Conservation (phyloP, 371 early-diverging fungal genomes). For the Parasitella parasitica region DNA sequence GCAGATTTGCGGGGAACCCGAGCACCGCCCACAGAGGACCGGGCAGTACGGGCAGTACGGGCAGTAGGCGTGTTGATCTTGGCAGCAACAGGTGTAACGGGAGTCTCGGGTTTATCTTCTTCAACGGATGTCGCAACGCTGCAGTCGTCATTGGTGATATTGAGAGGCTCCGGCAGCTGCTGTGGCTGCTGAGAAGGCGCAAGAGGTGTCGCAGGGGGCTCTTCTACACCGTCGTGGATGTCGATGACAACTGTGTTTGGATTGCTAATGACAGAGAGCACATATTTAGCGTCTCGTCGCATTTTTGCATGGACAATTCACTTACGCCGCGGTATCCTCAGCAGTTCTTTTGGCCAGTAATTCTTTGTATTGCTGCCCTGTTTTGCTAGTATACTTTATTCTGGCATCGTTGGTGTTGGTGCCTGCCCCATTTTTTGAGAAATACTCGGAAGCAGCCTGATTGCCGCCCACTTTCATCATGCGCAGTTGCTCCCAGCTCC, state of each 20-base stretch:
- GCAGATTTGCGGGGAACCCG: conserved; percentile 40
- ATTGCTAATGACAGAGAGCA: conserved; percentile 17
- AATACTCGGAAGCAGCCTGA: conserved; percentile 77
- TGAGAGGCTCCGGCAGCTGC: conserved; percentile 4
- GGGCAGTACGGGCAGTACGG: conserved; percentile 28
- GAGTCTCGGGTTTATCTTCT: background rate
- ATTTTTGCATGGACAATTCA: no score
- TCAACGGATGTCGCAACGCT: background rate
- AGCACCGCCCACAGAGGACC: conserved; percentile 27
- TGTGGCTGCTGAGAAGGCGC: background rate
- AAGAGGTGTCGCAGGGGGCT: background rate
- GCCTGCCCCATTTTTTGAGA: conserved; percentile 64
- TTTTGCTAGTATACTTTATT: conserved; percentile 78
- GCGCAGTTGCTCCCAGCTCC: conserved; percentile 94
- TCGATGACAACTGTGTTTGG: conserved; percentile 41
- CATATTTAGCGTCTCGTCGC: no score
- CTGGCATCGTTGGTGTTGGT: conserved; percentile 71
- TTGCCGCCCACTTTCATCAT: conserved; percentile 92
- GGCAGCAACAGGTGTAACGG: background rate
- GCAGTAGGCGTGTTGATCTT: conserved; percentile 19
- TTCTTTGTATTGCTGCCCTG: conserved; percentile 84
- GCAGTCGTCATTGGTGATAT: background rate
- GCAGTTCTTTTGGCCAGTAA: conserved; percentile 71
- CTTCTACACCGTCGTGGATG: conserved; percentile 15
- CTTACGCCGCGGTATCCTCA: conserved; percentile 72